Base-by-base conservation (phyloP, 129 eudicot species). In the Ambrosia artemisiifolia region DNA sequence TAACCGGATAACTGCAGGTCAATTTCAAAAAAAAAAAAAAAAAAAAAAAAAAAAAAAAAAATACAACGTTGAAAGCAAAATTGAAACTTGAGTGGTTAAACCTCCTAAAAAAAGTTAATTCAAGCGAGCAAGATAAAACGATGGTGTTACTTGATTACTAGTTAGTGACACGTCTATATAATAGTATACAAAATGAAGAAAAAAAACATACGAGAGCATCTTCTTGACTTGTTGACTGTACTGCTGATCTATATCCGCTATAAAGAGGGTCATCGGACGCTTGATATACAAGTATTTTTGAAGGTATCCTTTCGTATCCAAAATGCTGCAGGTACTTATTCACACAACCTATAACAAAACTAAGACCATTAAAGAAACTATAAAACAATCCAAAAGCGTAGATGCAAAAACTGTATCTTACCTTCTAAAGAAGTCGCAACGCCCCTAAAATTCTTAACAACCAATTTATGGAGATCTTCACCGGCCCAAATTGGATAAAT, bases 401-500 rank as follows among this genome's bases (percentile, higher is more conserved):
- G 60, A 24, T 48, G 13, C 14, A 48, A 19, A 14, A 14, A 16
- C 11, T 7, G 0, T 28, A 36, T 35, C 30, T 71, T 76, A 94
- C 98, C 97, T 88, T 94, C 98, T 76, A 94, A 80, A 3, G 98
- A 90, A 69, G 85, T 66, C 75, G 98, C 98, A 75, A 94, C 95
- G 11, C 95, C 95, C 78, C 75, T 83, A 62, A 94, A 90, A 73
- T 94, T 94, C 67, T 90, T 94, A 32, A 86, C 98, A 14, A 94
- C 97, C 79, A 90, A 73, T 80, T 90, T 94, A 73, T 94, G 98
- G 85, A 94, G 71, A 84, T 94, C 98, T 76, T 90, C 96, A 3
- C 98, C 98, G 32, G 98, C 87, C 98, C 98, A 94, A 72, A 94
- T 90, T 33, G 98, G 98, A 66, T 75, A 94, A 70, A 94, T 63